A percentile compares a stretch with the other conserved stretches of the same genome.
Evolutionary conservation across 768 basidiomycete species (phyloP).

Genomic region (Hericium rajendrae): DNA sequence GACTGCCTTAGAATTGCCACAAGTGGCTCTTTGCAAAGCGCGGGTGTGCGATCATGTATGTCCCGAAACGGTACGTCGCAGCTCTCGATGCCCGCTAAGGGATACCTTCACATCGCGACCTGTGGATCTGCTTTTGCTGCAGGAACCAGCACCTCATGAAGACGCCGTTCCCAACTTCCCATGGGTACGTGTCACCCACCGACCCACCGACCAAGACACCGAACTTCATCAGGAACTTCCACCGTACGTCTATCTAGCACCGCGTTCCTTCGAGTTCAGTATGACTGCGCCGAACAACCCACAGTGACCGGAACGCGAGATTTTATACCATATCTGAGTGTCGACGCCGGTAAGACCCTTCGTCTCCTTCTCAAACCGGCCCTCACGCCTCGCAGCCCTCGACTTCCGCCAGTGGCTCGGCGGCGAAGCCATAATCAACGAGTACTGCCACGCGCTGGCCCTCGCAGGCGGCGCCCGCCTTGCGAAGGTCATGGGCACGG

Average conservation of each 20-base stretch:
- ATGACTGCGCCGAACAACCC: background rate
- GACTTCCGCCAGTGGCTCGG: constrained; percentile 68
- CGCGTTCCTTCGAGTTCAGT: background rate
- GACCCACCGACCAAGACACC: constrained; percentile 22
- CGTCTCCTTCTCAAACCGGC: background rate
- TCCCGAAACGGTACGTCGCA: constrained; percentile 49
- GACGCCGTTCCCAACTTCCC: constrained; percentile 48
- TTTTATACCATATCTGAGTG: constrained; percentile 40
- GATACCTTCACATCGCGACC: background rate
- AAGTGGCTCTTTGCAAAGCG: constrained; percentile 79
- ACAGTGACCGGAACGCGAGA: constrained; percentile 62
- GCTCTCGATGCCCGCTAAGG: background rate
- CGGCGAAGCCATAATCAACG: constrained; percentile 62
- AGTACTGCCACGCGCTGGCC: constrained; percentile 63
- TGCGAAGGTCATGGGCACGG: constrained; percentile 51
- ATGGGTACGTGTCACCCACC: constrained; percentile 38
- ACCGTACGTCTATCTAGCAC: constrained; percentile 29
- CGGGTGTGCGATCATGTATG: constrained; percentile 61
- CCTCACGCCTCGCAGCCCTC: constrained; percentile 35
- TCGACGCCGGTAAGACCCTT: constrained; percentile 36
- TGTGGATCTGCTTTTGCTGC: background rate
- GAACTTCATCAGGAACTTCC: constrained; percentile 41
- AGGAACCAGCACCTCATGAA: constrained; percentile 60
- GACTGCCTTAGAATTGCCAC: constrained; percentile 56
- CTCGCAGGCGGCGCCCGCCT: constrained; percentile 52